Conservation (phyloP, 2,329 filamentous ascomycete species). For the Claviceps digitariae region DNA sequence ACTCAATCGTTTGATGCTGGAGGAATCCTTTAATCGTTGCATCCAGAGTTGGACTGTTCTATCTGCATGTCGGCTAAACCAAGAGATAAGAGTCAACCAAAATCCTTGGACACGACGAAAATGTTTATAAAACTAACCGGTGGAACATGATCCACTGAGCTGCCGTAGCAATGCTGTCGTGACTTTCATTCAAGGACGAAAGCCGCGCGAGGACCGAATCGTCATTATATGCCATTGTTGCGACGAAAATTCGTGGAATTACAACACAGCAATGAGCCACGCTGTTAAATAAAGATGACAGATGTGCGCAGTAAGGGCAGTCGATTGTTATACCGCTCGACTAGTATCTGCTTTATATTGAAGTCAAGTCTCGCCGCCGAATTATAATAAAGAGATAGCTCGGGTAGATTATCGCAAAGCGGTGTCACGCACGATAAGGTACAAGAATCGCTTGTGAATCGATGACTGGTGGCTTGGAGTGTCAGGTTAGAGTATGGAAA, state of each 20-base stretch:
- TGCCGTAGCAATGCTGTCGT: constrained; percentile 91
- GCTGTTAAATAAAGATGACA: neutral
- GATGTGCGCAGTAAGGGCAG: neutral
- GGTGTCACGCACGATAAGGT: neutral
- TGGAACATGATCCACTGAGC: constrained; percentile 99
- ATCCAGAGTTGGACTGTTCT: constrained; percentile 87
- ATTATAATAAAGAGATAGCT: neutral
- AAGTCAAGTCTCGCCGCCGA: neutral
- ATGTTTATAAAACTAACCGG: constrained; percentile 41
- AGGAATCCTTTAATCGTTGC: constrained; percentile 75
- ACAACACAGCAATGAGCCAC: neutral
- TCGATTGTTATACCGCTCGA: neutral
- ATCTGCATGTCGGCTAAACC: constrained; percentile 69
- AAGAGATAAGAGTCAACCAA: neutral
- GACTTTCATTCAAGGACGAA: constrained; percentile 88
- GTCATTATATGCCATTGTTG: constrained; percentile 82
- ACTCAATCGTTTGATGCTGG: constrained; percentile 73
- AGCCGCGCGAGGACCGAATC: constrained; percentile 92
- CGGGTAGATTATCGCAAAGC: neutral
- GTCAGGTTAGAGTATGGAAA: neutral
- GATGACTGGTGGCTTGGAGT: neutral
- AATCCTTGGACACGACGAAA: constrained; percentile 1
- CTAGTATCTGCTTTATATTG: neutral
- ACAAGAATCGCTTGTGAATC: neutral
- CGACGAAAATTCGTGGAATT: neutral